These are phyloP conservation scores for Aspergillus ellipticus DNA, from an alignment of 495 filamentous ascomycete genomes.

Conservation along the genomic window DNA sequence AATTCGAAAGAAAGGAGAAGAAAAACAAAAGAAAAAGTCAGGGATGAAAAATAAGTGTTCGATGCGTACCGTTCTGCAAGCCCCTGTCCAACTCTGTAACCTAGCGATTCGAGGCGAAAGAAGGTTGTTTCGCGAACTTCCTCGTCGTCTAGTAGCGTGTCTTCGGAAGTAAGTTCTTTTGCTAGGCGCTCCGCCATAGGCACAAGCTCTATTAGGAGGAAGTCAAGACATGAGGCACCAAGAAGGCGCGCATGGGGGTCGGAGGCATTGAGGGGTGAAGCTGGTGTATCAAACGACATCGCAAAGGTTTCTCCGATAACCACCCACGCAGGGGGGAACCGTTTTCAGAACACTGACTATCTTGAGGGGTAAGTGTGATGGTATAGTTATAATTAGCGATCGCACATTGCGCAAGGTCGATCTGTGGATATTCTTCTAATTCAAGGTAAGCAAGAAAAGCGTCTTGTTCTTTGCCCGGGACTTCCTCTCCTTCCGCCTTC, in stretches of 20 bases:
- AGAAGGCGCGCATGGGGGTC: slow-evolving; percentile 78
- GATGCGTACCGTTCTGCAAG: slow-evolving; percentile 77
- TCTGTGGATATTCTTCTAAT: background rate
- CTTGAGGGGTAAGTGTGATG: background rate
- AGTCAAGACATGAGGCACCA: slow-evolving; percentile 77
- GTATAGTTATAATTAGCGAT: background rate
- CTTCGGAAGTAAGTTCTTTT: slow-evolving; percentile 32
- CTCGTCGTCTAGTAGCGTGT: slow-evolving; percentile 61
- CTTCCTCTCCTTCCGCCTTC: background rate
- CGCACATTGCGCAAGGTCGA: background rate
- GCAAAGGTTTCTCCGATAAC: slow-evolving; percentile 2
- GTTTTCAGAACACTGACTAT: background rate
- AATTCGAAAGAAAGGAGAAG: no score
- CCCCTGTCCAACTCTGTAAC: slow-evolving; percentile 90
- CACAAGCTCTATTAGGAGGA: slow-evolving; percentile 93
- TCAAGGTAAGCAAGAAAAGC: background rate
- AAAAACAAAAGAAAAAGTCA: no score
- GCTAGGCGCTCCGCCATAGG: slow-evolving; percentile 83
- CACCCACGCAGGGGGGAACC: background rate
- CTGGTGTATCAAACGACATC: slow-evolving; percentile 73
- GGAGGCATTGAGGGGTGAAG: slow-evolving; percentile 65
- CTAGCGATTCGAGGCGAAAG: slow-evolving; percentile 76
- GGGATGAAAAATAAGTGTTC: background rate
- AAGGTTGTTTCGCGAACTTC: slow-evolving; percentile 78
- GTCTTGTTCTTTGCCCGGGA: background rate